Percentiles rank a stretch among this genome's conserved stretches.
phyloP scores from a whole-genome alignment of 2,329 filamentous ascomycete genomes.

The Ophiocordyceps unilateralis region DNA sequence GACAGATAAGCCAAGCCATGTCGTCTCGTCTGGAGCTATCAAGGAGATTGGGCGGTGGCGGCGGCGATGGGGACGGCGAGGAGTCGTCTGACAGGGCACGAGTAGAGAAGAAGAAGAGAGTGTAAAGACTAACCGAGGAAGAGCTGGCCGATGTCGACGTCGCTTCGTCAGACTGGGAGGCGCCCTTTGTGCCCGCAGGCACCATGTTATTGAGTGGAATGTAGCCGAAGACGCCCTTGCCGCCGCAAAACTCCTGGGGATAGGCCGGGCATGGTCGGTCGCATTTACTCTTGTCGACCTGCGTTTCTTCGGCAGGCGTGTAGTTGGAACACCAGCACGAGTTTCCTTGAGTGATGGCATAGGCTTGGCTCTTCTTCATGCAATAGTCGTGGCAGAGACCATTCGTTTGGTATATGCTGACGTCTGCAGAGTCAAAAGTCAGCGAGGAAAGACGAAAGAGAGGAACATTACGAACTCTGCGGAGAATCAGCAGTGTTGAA shows the following conservation, averaged over 20 bases:
- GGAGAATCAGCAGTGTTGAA: slow-evolving; percentile 17
- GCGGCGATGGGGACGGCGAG: neutral
- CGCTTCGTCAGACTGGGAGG: slow-evolving; percentile 3
- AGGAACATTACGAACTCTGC: slow-evolving; percentile 13
- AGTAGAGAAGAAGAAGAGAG: neutral
- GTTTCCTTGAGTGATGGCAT: slow-evolving; percentile 47
- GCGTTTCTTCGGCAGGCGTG: slow-evolving; percentile 29
- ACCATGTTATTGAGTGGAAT: slow-evolving; percentile 29
- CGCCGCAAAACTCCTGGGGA: slow-evolving; percentile 48
- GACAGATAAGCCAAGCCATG: slow-evolving; percentile 10
- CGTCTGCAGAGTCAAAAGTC: slow-evolving; percentile 19
- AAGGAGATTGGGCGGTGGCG: neutral
- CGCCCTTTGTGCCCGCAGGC: slow-evolving; percentile 38
- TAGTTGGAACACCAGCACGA: slow-evolving; percentile 64
- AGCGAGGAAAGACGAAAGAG: neutral
- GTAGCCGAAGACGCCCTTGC: slow-evolving; percentile 45
- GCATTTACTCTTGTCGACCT: slow-evolving; percentile 31
- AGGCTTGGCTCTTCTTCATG: slow-evolving; percentile 33
- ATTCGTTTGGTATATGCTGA: slow-evolving; percentile 47
- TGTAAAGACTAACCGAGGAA: neutral
- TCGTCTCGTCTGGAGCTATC: neutral
- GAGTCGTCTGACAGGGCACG: neutral
- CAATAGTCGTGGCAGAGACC: slow-evolving; percentile 51
- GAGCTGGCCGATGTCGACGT: slow-evolving; percentile 3
- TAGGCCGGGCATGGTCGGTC: slow-evolving; percentile 49